Base-by-base conservation (phyloP, 225 moss, liverwort and hornwort species). In the Straminergon stramineum region DNA sequence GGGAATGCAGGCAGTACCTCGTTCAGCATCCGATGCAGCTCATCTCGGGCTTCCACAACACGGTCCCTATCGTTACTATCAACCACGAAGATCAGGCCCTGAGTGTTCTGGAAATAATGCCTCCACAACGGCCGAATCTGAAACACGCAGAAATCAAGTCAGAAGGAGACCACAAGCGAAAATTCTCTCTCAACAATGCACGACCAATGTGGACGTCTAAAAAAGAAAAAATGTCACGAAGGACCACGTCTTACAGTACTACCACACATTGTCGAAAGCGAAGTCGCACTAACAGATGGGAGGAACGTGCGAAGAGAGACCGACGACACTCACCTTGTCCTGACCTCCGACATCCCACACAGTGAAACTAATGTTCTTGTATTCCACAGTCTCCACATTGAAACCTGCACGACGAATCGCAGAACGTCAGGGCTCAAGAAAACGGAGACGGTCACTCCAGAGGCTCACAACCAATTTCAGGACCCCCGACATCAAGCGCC, bases 311-410 rank as follows among this genome's bases (percentile, higher is more conserved):
- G 27, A 75, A 65, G 28, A 45, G 10, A 56, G 34, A 39, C 26
- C 56, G 3, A n/a, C 17, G 80, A 43, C 58, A 39, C 87, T 63
- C 84, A 96, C 95, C 95, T 98, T 96, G 90, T 98, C 96, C 94
- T 98, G 97, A 87, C 97, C 97, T 95, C 96, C 96, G 19, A 98
- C 96, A 90, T 98, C 97, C 96, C 97, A 98, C 75, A 98, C 96
- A 13, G 96, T 96, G 92, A 96, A 98, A 84, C 96, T 96, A 81
- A 98, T 98, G 94, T 96, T 98, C 94, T 98, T 98, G 93, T 98
- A 98, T 85, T 98, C 96, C 84, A 98, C 96, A 45, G 97, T 98
- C 92, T 98, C 97, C 87, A 98, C 97, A 90, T 98, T 98, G 92
- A 98, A 98, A 53, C 96, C 95, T 96, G 81, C 68, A 88, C 43